These are phyloP conservation scores for Poa annua DNA, from an alignment of 176 grass and related monocot genomes.

Conservation along the genomic window DNA sequence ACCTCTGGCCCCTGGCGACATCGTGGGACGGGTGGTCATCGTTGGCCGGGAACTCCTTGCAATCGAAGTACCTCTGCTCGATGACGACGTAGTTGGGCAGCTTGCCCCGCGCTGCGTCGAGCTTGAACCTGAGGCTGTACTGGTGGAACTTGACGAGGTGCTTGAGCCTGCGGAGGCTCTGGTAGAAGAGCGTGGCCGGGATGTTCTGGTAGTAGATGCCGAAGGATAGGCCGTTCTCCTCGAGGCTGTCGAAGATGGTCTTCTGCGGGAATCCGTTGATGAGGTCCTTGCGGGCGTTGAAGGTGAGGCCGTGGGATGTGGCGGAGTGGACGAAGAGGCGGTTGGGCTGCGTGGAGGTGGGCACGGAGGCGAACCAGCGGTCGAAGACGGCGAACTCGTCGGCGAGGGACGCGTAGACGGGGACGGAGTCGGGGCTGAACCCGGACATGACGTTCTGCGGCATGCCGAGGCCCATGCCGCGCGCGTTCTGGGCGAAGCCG, in stretches of 20 bases:
- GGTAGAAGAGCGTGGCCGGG: conserved; percentile 80
- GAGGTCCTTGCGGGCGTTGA: conserved; percentile 92
- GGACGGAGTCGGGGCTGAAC: conserved; percentile 66
- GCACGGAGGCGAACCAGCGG: conserved; percentile 89
- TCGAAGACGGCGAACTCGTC: conserved; percentile 83
- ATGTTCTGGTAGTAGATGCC: conserved; percentile 97
- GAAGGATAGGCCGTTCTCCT: conserved; percentile 74
- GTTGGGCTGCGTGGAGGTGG: conserved; percentile 89
- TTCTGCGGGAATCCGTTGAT: conserved; percentile 94
- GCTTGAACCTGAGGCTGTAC: conserved; percentile 87
- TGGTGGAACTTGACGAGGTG: conserved; percentile 85
- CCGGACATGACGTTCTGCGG: conserved; percentile 89
- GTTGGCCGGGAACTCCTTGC: conserved; percentile 73
- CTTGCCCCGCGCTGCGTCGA: conserved; percentile 61
- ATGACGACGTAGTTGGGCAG: conserved; percentile 88
- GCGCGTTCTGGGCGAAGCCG: conserved; percentile 87
- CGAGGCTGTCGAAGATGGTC: conserved; percentile 89
- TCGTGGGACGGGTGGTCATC: conserved; percentile 95
- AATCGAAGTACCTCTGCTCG: conserved; percentile 91
- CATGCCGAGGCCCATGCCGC: conserved; percentile 78
- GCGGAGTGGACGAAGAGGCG: conserved; percentile 93
- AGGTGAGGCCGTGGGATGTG: conserved; percentile 83
- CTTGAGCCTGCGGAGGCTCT: conserved; percentile 81
- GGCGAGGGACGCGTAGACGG: conserved; percentile 67
- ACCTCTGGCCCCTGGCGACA: conserved; percentile 69